Evolutionary conservation across 2,329 filamentous ascomycete genomes (phyloP).

Genomic region (Colletotrichum orchidophilum): DNA sequence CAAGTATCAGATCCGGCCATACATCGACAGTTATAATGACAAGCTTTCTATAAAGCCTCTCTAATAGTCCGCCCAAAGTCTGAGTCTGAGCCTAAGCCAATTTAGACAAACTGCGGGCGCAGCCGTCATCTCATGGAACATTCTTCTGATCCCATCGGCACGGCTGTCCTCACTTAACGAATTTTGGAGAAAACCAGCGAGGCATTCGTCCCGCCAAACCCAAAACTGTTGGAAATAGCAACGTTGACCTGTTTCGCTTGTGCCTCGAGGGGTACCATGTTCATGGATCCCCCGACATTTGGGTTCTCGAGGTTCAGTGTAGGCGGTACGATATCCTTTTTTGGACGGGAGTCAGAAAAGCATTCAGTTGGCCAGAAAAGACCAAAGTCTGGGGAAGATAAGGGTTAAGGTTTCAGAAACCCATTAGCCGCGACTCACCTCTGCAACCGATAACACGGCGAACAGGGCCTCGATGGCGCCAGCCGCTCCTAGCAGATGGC

Average conservation of each 20-base stretch:
- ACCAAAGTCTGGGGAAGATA: not conserved
- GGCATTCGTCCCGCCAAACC: constrained; percentile 96
- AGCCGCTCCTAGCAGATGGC: constrained; percentile 90
- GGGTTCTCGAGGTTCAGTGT: constrained; percentile 83
- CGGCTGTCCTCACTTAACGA: not conserved
- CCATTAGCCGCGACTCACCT: constrained; percentile 64
- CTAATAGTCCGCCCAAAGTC: not conserved
- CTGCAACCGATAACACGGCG: constrained; percentile 78
- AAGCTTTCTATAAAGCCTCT: not conserved
- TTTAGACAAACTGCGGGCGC: not conserved
- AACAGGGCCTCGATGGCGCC: constrained; percentile 93
- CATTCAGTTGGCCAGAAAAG: not conserved
- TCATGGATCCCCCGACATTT: constrained; percentile 77
- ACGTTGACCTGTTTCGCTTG: constrained; percentile 78
- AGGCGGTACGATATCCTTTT: constrained; percentile 83
- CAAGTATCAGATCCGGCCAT: not conserved
- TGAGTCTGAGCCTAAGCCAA: not conserved
- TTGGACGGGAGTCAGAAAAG: not conserved
- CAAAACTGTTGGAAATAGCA: constrained; percentile 93
- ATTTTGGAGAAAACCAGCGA: constrained; percentile 76
- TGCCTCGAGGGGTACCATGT: constrained; percentile 79
- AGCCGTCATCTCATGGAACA: constrained; percentile 1
- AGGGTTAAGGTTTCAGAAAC: constrained; percentile 31
- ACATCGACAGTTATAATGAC: not conserved
- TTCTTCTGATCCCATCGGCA: not conserved